These are phyloP conservation scores for Plasmopara halstedii DNA, from an alignment of 352 stramenopile genomes.

Conservation along the genomic window DNA sequence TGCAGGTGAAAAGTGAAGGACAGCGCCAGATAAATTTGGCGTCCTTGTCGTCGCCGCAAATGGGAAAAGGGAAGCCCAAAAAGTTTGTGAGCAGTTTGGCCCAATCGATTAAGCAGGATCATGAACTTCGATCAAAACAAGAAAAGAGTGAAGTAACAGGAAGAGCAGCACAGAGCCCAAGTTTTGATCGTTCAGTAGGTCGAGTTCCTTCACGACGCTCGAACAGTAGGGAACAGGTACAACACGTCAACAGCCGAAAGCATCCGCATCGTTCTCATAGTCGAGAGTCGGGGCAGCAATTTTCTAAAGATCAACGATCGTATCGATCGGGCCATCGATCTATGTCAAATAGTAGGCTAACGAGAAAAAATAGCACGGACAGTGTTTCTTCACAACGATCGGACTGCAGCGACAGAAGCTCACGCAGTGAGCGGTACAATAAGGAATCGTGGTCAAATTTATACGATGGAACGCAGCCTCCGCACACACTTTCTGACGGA, in stretches of 20 bases:
- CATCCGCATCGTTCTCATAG: slow-evolving; percentile 11
- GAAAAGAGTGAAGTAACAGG: slow-evolving; percentile 5
- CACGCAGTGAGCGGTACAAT: slow-evolving; percentile 24
- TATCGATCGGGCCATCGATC: slow-evolving; percentile 22
- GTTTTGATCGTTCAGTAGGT: slow-evolving; percentile 13
- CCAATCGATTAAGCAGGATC: slow-evolving; percentile 21
- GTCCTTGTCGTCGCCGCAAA: slow-evolving; percentile 28
- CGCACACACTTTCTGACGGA: slow-evolving; percentile 18
- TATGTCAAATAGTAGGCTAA: slow-evolving; percentile 19
- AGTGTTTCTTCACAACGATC: slow-evolving; percentile 46
- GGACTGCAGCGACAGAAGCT: slow-evolving; percentile 29
- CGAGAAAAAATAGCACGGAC: slow-evolving; percentile 48
- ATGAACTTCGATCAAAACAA: slow-evolving; percentile 10
- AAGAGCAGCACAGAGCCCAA: slow-evolving; percentile 8
- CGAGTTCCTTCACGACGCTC: slow-evolving; percentile 2
- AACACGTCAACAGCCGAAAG: slow-evolving; percentile 7
- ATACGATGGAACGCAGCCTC: slow-evolving; percentile 9
- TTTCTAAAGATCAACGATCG: slow-evolving; percentile 6
- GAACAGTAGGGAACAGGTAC: slow-evolving; percentile 3
- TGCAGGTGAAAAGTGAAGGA: slow-evolving; percentile 23
- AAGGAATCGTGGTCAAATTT: slow-evolving; percentile 19
- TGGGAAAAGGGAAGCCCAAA: slow-evolving; percentile 13
- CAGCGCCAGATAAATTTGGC: slow-evolving; percentile 25
- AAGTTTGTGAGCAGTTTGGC: slow-evolving; percentile 32
- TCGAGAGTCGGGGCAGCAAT: slow-evolving; percentile 10